These are phyloP conservation scores for Lactarius sp. DNA, from an alignment of 768 basidiomycete species.

Conservation along the genomic window DNA sequence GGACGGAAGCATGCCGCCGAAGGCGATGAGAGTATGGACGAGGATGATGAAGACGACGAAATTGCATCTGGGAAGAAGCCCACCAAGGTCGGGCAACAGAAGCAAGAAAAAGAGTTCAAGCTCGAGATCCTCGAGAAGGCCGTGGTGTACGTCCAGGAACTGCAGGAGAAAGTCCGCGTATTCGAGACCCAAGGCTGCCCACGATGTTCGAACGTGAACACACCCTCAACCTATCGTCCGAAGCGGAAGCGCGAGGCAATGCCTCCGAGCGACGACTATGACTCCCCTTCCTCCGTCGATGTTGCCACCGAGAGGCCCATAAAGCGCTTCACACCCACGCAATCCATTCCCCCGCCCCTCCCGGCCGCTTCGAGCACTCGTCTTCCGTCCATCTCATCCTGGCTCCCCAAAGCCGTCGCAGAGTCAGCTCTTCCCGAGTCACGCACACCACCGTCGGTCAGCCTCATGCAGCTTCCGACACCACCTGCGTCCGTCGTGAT, in stretches of 20 bases:
- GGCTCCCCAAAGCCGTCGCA: conserved; percentile 18
- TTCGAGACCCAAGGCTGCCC: conserved; percentile 18
- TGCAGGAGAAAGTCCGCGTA: conserved; percentile 23
- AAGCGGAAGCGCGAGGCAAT: conserved; percentile 20
- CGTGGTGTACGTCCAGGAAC: conserved; percentile 26
- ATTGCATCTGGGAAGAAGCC: conserved; percentile 12
- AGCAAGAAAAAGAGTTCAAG: conserved; percentile 27
- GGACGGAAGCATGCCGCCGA: conserved; percentile 34
- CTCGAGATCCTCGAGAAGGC: conserved; percentile 26
- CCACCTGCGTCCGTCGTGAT: conserved; percentile 23
- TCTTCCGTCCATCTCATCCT: conserved; percentile 26
- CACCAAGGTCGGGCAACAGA: conserved; percentile 9
- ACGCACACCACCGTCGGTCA: conserved; percentile 6
- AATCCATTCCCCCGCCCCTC: background rate
- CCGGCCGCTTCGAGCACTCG: conserved; percentile 11
- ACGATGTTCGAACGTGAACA: conserved; percentile 6
- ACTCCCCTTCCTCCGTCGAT: conserved; percentile 8
- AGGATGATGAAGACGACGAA: conserved; percentile 29
- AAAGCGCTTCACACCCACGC: conserved; percentile 10
- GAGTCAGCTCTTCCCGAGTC: conserved; percentile 6
- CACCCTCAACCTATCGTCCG: background rate
- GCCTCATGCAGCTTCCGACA: conserved; percentile 22
- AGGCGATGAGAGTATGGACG: conserved; percentile 39
- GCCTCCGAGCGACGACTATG: conserved; percentile 11
- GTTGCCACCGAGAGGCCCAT: background rate